These are phyloP conservation scores for Pichia occidentalis DNA, from an alignment of 805 yeast genomes.

Conservation along the genomic window DNA sequence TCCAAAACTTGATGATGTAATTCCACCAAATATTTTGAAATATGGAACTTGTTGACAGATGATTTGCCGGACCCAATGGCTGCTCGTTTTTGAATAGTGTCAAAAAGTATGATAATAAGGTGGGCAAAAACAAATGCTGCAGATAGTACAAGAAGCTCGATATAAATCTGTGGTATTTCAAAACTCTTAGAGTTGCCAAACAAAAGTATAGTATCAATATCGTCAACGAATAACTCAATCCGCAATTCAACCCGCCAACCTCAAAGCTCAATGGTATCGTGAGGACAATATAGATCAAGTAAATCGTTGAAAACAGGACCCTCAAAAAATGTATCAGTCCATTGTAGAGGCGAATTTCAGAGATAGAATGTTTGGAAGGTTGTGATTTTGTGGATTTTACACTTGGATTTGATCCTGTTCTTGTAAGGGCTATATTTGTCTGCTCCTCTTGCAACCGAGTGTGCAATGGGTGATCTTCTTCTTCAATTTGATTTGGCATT, in stretches of 20 bases:
- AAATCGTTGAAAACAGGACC: slow-evolving; percentile 47
- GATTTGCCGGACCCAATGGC: too few relatives aligned
- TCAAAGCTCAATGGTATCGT: slow-evolving; percentile 92
- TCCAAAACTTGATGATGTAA: slow-evolving; percentile 59
- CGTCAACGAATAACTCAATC: slow-evolving; percentile 74
- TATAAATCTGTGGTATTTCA: slow-evolving; percentile 39
- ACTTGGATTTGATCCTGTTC: slow-evolving; percentile 4
- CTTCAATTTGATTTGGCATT: too few relatives aligned
- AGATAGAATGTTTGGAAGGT: neutral
- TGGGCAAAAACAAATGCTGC: slow-evolving; percentile 80
- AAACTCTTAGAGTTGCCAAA: slow-evolving; percentile 64
- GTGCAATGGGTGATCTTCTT: too few relatives aligned
- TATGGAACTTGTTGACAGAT: slow-evolving; percentile 10
- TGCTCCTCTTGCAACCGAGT: neutral
- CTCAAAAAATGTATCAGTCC: slow-evolving; percentile 21
- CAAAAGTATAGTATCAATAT: slow-evolving; percentile 63
- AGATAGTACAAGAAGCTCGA: slow-evolving; percentile 56
- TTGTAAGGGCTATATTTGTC: slow-evolving; percentile 1
- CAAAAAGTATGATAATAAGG: slow-evolving; percentile 63
- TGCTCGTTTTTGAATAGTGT: slow-evolving; percentile 42
- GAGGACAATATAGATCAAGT: slow-evolving; percentile 61
- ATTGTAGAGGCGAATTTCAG: slow-evolving; percentile 10
- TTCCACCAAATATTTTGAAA: slow-evolving; percentile 30
- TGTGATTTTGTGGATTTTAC: slow-evolving; percentile 1
- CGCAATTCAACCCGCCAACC: slow-evolving; percentile 87